phyloP scores from a whole-genome alignment of 305 asterid genomes.

The Withania somnifera region DNA sequence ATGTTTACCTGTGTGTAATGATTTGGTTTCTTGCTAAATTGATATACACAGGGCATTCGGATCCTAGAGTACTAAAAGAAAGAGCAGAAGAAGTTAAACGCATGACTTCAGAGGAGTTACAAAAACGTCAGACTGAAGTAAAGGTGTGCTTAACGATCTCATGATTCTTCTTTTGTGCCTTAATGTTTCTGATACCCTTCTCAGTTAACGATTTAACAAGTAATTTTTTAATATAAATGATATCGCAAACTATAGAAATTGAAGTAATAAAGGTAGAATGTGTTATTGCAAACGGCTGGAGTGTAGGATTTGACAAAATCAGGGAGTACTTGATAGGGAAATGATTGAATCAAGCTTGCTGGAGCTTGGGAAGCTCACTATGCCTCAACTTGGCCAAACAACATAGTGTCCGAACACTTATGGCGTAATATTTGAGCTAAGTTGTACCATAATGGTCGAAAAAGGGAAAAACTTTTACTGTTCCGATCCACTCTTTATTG shows the following conservation, averaged over 20 bases:
- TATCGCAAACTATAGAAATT: not conserved
- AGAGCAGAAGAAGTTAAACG: constrained; percentile 36
- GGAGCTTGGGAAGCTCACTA: not conserved
- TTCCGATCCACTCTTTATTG: not conserved
- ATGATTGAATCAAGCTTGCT: not conserved
- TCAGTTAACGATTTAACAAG: not conserved
- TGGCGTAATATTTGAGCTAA: not conserved
- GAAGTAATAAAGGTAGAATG: not conserved
- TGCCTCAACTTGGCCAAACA: too few relatives aligned
- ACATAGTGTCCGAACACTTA: too few relatives aligned
- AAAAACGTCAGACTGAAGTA: constrained; percentile 51
- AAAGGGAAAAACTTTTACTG: not conserved
- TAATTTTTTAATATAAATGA: not conserved
- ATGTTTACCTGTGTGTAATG: not conserved
- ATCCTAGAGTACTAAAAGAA: constrained; percentile 66
- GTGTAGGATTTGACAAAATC: not conserved
- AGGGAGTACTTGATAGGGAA: not conserved
- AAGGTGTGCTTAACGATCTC: constrained; percentile 31
- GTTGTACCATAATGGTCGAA: not conserved
- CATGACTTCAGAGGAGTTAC: constrained; percentile 52
- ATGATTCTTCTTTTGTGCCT: not conserved
- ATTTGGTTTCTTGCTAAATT: not conserved
- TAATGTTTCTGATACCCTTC: not conserved
- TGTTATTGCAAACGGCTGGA: not conserved
- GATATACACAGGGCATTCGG: constrained; percentile 51